Percentiles rank a stretch among this genome's conserved stretches.
phyloP scores from a whole-genome alignment of 148 eudicot genomes.

The Rhododendron kiyosumense region DNA sequence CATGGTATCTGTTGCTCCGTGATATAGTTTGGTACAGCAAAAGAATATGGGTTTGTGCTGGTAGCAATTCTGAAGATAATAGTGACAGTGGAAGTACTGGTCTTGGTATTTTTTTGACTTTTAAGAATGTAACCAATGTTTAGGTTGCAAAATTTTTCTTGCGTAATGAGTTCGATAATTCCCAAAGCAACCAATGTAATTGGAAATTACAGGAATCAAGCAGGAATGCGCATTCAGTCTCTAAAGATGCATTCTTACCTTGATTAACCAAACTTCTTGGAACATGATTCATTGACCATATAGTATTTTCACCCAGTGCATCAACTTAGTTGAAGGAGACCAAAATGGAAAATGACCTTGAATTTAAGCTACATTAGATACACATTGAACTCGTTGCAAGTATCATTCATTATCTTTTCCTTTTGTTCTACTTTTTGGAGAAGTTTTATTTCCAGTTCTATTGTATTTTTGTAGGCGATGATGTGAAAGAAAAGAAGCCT shows the following conservation, averaged over 20 bases:
- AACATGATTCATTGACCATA: not conserved
- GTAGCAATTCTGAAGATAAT: not conserved
- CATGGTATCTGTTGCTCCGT: not conserved
- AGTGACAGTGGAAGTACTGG: not conserved
- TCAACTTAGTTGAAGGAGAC: not conserved
- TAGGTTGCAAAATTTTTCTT: not conserved
- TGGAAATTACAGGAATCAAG: not conserved
- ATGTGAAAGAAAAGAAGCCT: slow-evolving; percentile 96
- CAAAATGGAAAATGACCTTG: not conserved
- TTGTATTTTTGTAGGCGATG: slow-evolving; percentile 61
- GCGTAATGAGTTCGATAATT: not conserved
- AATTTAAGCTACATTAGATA: not conserved
- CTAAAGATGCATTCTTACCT: not conserved
- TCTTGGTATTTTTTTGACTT: not conserved
- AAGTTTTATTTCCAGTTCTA: not conserved
- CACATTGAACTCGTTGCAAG: not conserved
- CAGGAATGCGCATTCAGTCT: not conserved
- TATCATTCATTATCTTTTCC: not conserved
- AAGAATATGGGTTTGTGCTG: not conserved
- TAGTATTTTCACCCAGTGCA: not conserved
- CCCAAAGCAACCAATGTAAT: not conserved
- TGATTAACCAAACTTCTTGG: not conserved
- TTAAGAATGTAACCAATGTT: not conserved
- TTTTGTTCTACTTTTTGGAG: not conserved
- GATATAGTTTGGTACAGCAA: not conserved